A percentile compares a stretch with the other conserved stretches of the same genome.
Evolutionary conservation across 176 grass and related monocot species (phyloP).

Genomic region (Urochloa ruziziensis): DNA sequence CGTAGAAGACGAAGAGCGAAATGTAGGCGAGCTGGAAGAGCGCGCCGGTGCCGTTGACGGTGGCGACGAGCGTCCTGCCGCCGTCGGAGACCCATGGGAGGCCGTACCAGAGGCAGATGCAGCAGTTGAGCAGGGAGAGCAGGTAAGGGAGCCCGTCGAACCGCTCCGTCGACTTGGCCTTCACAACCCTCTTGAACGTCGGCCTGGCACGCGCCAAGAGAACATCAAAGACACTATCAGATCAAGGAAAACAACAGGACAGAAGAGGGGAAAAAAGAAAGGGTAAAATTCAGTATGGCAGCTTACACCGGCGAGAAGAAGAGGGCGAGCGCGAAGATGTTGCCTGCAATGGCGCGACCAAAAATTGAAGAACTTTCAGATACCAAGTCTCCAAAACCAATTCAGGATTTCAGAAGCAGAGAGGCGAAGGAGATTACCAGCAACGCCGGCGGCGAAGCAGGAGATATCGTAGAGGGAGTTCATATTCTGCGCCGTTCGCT

Average conservation of each 20-base stretch:
- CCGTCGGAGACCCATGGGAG: conserved; percentile 62
- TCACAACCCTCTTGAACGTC: conserved; percentile 77
- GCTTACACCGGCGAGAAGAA: conserved; percentile 88
- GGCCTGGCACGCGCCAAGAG: conserved; percentile 32
- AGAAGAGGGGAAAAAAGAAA: neutral
- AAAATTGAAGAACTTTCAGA: neutral
- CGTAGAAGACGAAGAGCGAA: conserved; percentile 63
- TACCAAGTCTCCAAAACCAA: neutral
- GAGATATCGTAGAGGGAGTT: conserved; percentile 47
- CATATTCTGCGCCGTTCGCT: conserved; percentile 41
- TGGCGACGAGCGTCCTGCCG: conserved; percentile 59
- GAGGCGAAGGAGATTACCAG: conserved; percentile 8
- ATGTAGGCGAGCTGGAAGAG: conserved; percentile 69
- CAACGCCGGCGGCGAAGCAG: conserved; percentile 60
- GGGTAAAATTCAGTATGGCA: neutral
- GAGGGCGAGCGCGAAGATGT: conserved; percentile 69
- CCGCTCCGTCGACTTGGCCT: conserved; percentile 69
- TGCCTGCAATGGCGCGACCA: conserved; percentile 42
- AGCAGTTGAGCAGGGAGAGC: conserved; percentile 80
- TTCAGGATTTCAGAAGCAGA: neutral
- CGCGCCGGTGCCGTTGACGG: conserved; percentile 75
- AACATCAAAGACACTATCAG: neutral
- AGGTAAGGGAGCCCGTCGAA: conserved; percentile 77
- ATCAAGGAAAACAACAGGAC: too few relatives aligned
- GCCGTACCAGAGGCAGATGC: conserved; percentile 89